Base-by-base conservation (phyloP, 1,139 yeast genomes). In the Lodderomyces oxycetoniae region DNA sequence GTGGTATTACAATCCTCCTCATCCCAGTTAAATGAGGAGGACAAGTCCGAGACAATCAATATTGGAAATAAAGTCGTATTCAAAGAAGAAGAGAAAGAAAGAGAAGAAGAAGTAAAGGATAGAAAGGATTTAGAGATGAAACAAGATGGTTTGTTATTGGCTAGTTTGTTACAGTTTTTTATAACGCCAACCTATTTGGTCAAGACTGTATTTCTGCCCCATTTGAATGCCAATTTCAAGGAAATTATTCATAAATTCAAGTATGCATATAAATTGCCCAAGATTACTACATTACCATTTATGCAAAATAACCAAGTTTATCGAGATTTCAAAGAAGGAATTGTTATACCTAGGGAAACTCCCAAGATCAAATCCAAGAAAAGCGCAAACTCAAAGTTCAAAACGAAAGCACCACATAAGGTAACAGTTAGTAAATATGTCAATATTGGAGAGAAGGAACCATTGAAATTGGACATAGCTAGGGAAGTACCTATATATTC, bases 141-240 rank as follows among this genome's bases (percentile, higher is more conserved):
- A 4, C 21, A 30, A 5, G 64, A 73, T 32, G 62, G 79, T 0
- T 58, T 79, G 50, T 50, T 79, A 12, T 66, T 86, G 30, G 93
- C 94, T 1, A 68, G 81, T 2, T 63, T 88, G 34, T 62, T 88
- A 35, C 95, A 87, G 52, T 88, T 66, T 51, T 86, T 86, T 49
- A 76, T 88, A 11, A 88, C 96, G 0, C 96, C 96, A 1, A 85
- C 89, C 32, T 86, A 88, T 50, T 65, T 88, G 26, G 72, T 81
- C 16, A 77, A 79, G 42, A 60, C 79, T 1, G 68, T 81, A 7
- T 84, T 88, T 58, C 51, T 53, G 22, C 40, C 48, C 15, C 50
- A 46, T 39, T 49, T 53, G 30, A 53, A 50, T 42, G 60, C 65
- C 34, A 31, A 39, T 17, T 36, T 39, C 11, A 30, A 33, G 23